phyloP scores from a whole-genome alignment of 2,329 filamentous ascomycete species.

The Chrysoporthe deuterocubensis region DNA sequence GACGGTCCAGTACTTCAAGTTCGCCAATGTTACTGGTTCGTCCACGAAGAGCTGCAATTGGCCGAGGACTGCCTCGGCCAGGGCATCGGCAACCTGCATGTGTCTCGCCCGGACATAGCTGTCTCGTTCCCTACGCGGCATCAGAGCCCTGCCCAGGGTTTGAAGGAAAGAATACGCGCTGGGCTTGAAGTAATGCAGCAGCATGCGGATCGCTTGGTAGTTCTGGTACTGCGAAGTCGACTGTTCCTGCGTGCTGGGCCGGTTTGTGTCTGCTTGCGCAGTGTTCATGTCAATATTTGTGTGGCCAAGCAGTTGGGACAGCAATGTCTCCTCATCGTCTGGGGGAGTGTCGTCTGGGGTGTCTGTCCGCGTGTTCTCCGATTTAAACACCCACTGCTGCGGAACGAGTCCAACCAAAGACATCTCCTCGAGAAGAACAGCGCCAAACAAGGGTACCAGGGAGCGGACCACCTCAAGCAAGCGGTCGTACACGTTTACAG shows the following conservation, averaged over 20 bases:
- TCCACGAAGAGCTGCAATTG: constrained; percentile 60
- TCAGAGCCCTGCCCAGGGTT: constrained; percentile 78
- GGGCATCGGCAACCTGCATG: constrained; percentile 61
- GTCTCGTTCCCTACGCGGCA: constrained; percentile 76
- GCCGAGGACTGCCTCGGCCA: constrained; percentile 72
- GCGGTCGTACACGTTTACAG: constrained; percentile 83
- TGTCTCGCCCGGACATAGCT: constrained; percentile 58
- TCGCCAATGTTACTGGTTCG: constrained; percentile 56
- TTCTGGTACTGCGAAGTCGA: constrained; percentile 64
- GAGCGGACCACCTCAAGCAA: constrained; percentile 75
- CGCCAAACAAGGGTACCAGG: constrained; percentile 77
- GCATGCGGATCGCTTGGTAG: constrained; percentile 73
- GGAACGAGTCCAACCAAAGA: constrained; percentile 75
- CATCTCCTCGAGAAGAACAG: constrained; percentile 85
- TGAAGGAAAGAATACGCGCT: constrained; percentile 87
- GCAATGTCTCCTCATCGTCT: constrained; percentile 17
- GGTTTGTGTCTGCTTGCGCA: constrained; percentile 17
- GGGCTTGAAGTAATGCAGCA: constrained; percentile 78
- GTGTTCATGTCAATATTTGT: constrained; percentile 8
- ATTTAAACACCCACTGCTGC: constrained; percentile 60
- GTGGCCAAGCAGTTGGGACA: constrained; percentile 23
- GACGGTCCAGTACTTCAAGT: constrained; percentile 82
- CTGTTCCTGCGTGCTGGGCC: constrained; percentile 31
- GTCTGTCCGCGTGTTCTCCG: constrained; percentile 29
- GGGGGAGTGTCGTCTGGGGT: constrained; percentile 22